A percentile compares a stretch with the other conserved stretches of the same genome.
These are phyloP conservation scores for Geotrichum klebahnii DNA, from an alignment of 1,139 yeast genomes.

Conservation along the genomic window DNA sequence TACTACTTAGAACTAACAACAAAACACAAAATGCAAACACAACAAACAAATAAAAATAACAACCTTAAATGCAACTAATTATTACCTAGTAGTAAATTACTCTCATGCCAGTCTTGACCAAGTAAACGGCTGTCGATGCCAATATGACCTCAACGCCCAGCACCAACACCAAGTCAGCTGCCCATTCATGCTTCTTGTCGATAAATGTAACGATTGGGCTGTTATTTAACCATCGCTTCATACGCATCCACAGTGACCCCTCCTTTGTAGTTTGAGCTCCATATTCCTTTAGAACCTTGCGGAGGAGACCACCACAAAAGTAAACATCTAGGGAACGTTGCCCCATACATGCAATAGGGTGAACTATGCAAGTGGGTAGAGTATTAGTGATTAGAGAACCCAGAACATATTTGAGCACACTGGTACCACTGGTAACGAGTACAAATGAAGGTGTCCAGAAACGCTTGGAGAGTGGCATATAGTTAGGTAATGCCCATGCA, in stretches of 20 bases:
- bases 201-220: background rate
- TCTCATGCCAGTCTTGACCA: slow-evolving; percentile 9
- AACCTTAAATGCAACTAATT: background rate
- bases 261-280: slow-evolving; percentile 2
- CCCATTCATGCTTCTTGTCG: background rate
- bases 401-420: slow-evolving; percentile 33
- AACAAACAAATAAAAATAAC: background rate
- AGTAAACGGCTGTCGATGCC: slow-evolving; percentile 5
- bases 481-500: slow-evolving; percentile 33
- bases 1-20: too few species aligned
- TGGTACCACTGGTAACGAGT: slow-evolving; percentile 35
- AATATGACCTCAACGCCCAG: slow-evolving; percentile 6
- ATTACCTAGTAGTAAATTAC: slow-evolving; percentile 9
- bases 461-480: slow-evolving; percentile 38
- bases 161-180: background rate
- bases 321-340: slow-evolving; percentile 14
- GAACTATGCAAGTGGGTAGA: slow-evolving; percentile 32
- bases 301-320: slow-evolving; percentile 12
- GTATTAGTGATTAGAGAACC: slow-evolving; percentile 5
- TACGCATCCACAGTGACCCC: slow-evolving; percentile 4
- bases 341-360: slow-evolving; percentile 11
- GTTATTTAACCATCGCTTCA: slow-evolving; percentile 4
- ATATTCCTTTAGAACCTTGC: slow-evolving; percentile 15
- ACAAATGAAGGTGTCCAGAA: slow-evolving; percentile 41
- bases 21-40: background rate